Conservation (phyloP, 371 early-diverging fungal genomes). For the Dichotomocladium elegans region DNA sequence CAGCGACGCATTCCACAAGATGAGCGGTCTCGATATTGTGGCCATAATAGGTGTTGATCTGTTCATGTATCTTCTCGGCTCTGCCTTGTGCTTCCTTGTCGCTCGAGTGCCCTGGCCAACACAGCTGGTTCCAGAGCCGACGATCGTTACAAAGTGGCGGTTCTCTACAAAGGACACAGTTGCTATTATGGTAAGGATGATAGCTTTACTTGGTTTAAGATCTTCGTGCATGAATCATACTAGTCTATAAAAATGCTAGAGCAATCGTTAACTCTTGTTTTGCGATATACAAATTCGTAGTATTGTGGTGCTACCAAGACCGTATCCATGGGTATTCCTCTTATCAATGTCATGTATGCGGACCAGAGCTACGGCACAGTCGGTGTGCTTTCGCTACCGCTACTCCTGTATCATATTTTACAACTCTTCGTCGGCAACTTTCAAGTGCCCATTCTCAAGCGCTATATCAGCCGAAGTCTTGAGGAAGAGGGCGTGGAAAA, state of each 20-base stretch:
- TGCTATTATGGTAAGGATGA: conserved; percentile 52
- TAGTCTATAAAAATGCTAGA: not conserved
- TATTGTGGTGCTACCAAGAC: conserved; percentile 77
- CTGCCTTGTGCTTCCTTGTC: conserved; percentile 30
- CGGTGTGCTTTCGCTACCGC: conserved; percentile 62
- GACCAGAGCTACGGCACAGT: conserved; percentile 39
- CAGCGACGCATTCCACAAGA: conserved; percentile 45
- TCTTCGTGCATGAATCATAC: too few relatives aligned
- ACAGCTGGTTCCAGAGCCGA: conserved; percentile 1
- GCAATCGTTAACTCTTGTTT: not conserved
- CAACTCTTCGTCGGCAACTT: conserved; percentile 70
- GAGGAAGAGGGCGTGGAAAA: conserved; percentile 2
- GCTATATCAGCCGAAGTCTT: conserved; percentile 41
- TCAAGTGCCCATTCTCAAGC: conserved; percentile 53
- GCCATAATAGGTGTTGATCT: conserved; percentile 57
- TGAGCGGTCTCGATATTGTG: conserved; percentile 51
- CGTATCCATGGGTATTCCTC: conserved; percentile 72
- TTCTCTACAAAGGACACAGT: conserved; percentile 48
- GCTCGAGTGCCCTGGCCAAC: conserved; percentile 42
- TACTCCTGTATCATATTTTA: conserved; percentile 69
- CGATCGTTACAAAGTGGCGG: conserved; percentile 26
- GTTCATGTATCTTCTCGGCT: conserved; percentile 44
- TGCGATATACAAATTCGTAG: conserved; percentile 7
- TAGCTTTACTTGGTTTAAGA: too few relatives aligned
- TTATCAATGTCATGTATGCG: conserved; percentile 70